Base-by-base conservation (phyloP, 2,329 filamentous ascomycete genomes). In the Fusarium drepaniforme region DNA sequence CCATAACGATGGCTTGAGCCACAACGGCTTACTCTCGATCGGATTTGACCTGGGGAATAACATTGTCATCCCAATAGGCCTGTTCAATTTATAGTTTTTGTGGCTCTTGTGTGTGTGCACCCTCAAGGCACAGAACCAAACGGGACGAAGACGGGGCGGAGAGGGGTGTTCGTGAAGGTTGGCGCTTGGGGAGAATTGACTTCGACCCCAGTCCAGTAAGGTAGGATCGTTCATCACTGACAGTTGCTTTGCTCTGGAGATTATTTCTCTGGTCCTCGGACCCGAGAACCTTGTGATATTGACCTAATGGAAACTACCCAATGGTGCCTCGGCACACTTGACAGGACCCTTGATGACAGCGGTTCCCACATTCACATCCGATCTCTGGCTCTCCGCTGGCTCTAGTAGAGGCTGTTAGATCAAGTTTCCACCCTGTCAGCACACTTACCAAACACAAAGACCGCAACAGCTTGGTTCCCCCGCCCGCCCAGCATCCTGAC, bases 401-500 rank as follows among this genome's bases (percentile, higher is more conserved):
- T 71, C 67, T 67, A 44, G 13, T 7, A 30, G 13, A 33, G 28
- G 3, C 25, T 35, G 44, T 56, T 37, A 65, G 63, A 59, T 16
- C 37, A 15, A 0, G n/a, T 21, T 9, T 44, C 16, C 23, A 7
- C 15, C 13, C 4, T 37, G 8, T 2, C 5, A 16, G 13, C 5
- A 37, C 23, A 69, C 71, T 69, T 25, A 73, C 71, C 60, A 11
- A 72, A 53, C 9, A 73, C 64, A 21, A 72, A 73, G n/a, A 73
- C 46, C 9, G 57, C 64, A 33, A 72, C 68, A 40, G 70, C 37
- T 18, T 68, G 68, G 30, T 38, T 53, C 3, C 70, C 64, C 16
- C 40, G 25, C 8, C 68, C 70, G 15, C 65, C 68, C 1, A 73
- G 8, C 21, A 53, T 25, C 5, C 58, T 46, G 12, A 73, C 35